A percentile compares a stretch with the other conserved stretches of the same genome.
Conservation (phyloP, 139 green algal genomes). For the Tetradesmus lagerheimii region DNA sequence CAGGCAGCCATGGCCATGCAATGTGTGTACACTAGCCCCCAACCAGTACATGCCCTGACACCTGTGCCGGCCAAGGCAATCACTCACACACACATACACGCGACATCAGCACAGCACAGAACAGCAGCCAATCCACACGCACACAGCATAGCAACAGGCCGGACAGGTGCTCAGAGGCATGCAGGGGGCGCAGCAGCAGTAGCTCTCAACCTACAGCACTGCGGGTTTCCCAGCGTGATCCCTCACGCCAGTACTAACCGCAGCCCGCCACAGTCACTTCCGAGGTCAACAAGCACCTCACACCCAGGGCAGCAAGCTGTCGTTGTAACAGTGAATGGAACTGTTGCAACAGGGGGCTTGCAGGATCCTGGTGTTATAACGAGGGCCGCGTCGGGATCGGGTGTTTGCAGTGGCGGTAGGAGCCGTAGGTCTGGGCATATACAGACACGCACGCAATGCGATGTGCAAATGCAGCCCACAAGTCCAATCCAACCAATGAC, state of each 20-base stretch:
- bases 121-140: not conserved
- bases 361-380: not conserved
- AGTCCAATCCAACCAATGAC: not conserved
- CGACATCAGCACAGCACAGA: no score
- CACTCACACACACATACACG: not conserved
- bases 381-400: conserved; percentile 6
- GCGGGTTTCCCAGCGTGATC: conserved; percentile 15
- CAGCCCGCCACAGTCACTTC: conserved; percentile 32
- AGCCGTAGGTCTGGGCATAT: conserved; percentile 18
- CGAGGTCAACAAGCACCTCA: conserved; percentile 10
- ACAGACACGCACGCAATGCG: not conserved
- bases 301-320: not conserved
- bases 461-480: not conserved
- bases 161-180: not conserved
- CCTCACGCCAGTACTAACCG: conserved; percentile 38
- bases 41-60: not conserved
- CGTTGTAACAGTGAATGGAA: not conserved
- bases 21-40: not conserved
- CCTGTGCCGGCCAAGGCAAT: not conserved
- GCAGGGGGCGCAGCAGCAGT: conserved; percentile 38
- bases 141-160: not conserved
- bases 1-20: not conserved
- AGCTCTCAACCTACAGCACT: conserved; percentile 25
- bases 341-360: not conserved
- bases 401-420: conserved; percentile 30